These are phyloP conservation scores for Cytidiella melzeri DNA, from an alignment of 768 basidiomycete species.

Conservation along the genomic window DNA sequence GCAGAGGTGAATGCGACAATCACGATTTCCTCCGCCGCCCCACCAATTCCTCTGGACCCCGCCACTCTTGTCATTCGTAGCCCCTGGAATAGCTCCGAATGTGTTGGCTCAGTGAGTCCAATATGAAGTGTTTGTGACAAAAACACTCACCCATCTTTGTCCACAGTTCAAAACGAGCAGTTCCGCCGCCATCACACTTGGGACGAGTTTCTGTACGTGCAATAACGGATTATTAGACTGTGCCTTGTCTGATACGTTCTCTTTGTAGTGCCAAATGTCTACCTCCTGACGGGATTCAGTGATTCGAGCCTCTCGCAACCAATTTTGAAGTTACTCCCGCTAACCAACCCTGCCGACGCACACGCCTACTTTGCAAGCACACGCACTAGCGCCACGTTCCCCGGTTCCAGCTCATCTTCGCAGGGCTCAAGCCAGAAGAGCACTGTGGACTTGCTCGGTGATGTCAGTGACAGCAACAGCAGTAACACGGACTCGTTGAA, in stretches of 20 bases:
- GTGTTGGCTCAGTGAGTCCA: constrained; percentile 11
- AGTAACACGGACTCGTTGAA: background rate
- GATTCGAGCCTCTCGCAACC: constrained; percentile 1
- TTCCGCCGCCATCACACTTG: background rate
- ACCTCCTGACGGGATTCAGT: constrained; percentile 7
- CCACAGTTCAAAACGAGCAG: background rate
- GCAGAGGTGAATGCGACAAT: too few species aligned
- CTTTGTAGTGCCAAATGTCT: constrained; percentile 7
- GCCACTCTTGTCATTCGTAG: background rate
- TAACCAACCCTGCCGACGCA: background rate
- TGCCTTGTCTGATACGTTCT: background rate
- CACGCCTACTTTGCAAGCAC: background rate
- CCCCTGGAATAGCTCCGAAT: background rate
- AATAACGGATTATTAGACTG: background rate
- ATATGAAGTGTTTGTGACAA: background rate
- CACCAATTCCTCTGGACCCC: constrained; percentile 3
- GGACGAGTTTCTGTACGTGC: background rate
- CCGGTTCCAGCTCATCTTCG: background rate
- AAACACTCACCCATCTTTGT: background rate
- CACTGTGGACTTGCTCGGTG: background rate
- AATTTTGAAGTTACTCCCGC: constrained; percentile 3
- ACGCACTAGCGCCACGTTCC: constrained; percentile 9
- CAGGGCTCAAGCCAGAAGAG: background rate
- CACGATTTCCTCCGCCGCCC: constrained; percentile 1
- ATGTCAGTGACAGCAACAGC: constrained; percentile 1